phyloP scores from a whole-genome alignment of 129 eudicot species.

The Heracleum sosnowskyi region DNA sequence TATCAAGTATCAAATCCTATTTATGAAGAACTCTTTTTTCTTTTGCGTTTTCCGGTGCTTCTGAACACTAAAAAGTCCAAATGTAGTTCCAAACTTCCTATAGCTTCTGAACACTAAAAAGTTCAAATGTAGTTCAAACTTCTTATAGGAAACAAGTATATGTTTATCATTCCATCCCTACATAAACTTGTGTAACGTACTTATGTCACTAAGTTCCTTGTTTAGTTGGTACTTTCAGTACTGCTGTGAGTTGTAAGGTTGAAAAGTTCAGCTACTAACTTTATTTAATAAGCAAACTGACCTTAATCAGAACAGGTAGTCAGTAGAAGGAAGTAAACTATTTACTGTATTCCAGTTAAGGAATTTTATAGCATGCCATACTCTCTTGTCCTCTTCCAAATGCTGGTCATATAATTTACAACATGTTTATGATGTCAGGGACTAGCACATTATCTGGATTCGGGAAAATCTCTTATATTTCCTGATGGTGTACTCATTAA shows the following conservation, averaged over 20 bases:
- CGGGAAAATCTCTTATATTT: conserved; percentile 65
- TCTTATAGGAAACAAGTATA: neutral
- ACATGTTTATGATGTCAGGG: conserved; percentile 35
- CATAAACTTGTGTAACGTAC: neutral
- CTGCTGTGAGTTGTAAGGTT: neutral
- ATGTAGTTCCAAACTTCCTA: neutral
- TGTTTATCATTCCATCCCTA: neutral
- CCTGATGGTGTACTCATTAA: conserved; percentile 83
- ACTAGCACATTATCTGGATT: conserved; percentile 54
- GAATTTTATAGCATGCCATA: neutral
- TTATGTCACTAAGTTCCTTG: neutral
- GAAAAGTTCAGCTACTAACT: neutral
- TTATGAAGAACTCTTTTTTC: neutral
- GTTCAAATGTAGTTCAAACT: no score
- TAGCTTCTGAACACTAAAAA: neutral
- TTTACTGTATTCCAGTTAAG: neutral
- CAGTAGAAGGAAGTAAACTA: neutral
- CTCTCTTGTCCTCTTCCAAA: neutral
- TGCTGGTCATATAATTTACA: neutral
- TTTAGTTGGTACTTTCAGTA: neutral
- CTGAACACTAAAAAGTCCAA: neutral
- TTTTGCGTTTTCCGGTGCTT: neutral
- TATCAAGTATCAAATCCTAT: no score
- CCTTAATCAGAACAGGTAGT: neutral
- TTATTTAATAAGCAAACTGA: neutral